A percentile compares a stretch with the other conserved stretches of the same genome.
phyloP scores from a whole-genome alignment of 306 rosid species.

The Erythrophleum fordii region DNA sequence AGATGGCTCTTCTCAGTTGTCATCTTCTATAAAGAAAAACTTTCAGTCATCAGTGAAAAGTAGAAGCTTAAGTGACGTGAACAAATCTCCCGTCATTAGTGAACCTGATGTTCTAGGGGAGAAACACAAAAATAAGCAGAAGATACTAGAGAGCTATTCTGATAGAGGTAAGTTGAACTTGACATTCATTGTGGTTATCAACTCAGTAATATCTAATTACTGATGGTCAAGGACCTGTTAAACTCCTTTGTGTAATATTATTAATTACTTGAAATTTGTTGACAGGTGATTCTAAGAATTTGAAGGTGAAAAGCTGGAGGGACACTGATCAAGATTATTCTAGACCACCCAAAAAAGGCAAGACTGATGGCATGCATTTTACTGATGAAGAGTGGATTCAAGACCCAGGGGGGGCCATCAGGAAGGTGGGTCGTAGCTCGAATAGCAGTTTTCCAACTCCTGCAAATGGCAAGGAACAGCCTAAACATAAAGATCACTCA shows the following conservation, averaged over 20 bases:
- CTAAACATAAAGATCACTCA: conserved; percentile 47
- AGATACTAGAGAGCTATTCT: conserved; percentile 51
- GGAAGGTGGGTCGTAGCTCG: conserved; percentile 62
- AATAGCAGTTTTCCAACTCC: conserved; percentile 56
- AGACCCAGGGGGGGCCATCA: conserved; percentile 56
- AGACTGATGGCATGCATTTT: conserved; percentile 53
- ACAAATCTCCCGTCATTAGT: conserved; percentile 64
- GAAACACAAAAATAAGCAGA: conserved; percentile 71
- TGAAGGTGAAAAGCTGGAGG: conserved; percentile 69
- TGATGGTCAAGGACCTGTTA: conserved; percentile 28
- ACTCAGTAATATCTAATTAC: conserved; percentile 30
- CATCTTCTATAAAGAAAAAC: conserved; percentile 67
- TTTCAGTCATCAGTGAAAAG: conserved; percentile 59
- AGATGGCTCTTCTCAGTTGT: conserved; percentile 58
- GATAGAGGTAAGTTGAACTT: conserved; percentile 65
- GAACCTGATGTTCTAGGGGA: conserved; percentile 66
- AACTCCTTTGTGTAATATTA: conserved; percentile 22
- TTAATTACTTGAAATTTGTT: conserved; percentile 43
- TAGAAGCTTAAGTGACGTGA: conserved; percentile 86
- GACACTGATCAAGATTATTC: conserved; percentile 67
- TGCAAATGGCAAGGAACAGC: conserved; percentile 61
- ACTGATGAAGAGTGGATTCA: conserved; percentile 63
- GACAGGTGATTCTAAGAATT: conserved; percentile 69
- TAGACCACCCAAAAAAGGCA: conserved; percentile 76
- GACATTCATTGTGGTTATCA: conserved; percentile 36